A percentile compares a stretch with the other conserved stretches of the same genome.
These are phyloP conservation scores for Stemphylium vesicarium DNA, from an alignment of 2,329 filamentous ascomycete species.

Conservation along the genomic window DNA sequence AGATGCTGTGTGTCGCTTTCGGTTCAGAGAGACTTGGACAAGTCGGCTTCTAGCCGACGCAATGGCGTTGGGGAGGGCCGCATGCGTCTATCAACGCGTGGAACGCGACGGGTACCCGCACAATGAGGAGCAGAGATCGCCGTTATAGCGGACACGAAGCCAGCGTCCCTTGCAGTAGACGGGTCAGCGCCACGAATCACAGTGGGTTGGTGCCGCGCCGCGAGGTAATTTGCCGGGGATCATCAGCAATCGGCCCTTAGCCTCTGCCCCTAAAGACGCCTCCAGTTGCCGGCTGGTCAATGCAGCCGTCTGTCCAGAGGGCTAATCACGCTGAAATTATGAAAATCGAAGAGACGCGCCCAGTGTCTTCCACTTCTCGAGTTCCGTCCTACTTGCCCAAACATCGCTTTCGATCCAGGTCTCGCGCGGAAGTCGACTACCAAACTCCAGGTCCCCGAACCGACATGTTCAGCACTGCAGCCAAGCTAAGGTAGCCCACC, in stretches of 20 bases:
- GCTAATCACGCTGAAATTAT: conserved; percentile 29
- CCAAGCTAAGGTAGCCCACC: conserved; percentile 30
- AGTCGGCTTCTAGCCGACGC: neutral
- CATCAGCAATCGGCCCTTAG: conserved; percentile 16
- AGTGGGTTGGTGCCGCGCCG: conserved; percentile 2
- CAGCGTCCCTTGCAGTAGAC: conserved; percentile 21
- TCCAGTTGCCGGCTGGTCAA: conserved; percentile 17
- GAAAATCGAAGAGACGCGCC: conserved; percentile 24
- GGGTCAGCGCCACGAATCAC: conserved; percentile 14
- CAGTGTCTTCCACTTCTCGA: conserved; percentile 23
- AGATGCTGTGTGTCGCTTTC: too few relatives aligned
- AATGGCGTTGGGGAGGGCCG: neutral
- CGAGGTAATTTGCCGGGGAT: conserved; percentile 16
- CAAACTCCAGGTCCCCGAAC: conserved; percentile 5
- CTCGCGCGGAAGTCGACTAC: neutral
- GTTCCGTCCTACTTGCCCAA: conserved; percentile 17
- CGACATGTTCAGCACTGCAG: conserved; percentile 28
- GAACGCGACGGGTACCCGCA: conserved; percentile 10
- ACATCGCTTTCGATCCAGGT: conserved; percentile 5
- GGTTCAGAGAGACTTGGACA: neutral
- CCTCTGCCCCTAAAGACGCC: conserved; percentile 25
- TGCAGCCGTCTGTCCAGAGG: conserved; percentile 27
- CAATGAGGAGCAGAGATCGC: conserved; percentile 12
- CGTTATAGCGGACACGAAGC: conserved; percentile 6
- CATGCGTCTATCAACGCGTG: neutral